Conservation (phyloP, 2,329 filamentous ascomycete genomes). For the Septoria linicola region DNA sequence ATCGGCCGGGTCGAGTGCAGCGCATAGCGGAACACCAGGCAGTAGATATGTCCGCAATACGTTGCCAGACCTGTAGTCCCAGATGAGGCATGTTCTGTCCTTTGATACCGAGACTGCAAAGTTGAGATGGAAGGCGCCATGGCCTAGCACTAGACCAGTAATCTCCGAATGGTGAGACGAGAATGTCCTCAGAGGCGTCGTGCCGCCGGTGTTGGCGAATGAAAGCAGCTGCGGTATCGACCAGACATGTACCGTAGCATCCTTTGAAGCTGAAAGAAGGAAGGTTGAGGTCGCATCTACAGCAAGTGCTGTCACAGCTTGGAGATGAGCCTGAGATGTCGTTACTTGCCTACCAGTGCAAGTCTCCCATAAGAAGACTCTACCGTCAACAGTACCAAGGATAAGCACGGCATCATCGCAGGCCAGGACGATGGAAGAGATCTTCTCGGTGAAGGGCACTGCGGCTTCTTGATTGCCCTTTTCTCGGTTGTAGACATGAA, state of each 20-base stretch:
- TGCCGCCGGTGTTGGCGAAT: conserved; percentile 55
- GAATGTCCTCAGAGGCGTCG: conserved; percentile 74
- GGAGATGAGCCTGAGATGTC: conserved; percentile 75
- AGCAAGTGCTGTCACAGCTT: conserved; percentile 73
- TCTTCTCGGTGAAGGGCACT: conserved; percentile 82
- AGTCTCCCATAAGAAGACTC: conserved; percentile 91
- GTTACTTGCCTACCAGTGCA: conserved; percentile 71
- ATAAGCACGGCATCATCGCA: conserved; percentile 67
- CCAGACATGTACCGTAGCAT: conserved; percentile 93
- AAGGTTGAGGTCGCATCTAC: conserved; percentile 69
- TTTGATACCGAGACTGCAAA: conserved; percentile 80
- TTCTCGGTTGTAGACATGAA: conserved; percentile 85
- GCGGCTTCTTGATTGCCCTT: conserved; percentile 85
- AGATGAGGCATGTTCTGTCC: conserved; percentile 86
- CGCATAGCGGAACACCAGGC: conserved; percentile 67
- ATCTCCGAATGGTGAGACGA: conserved; percentile 74
- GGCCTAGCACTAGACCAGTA: conserved; percentile 61
- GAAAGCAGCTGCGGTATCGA: conserved; percentile 72
- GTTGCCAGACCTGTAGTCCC: conserved; percentile 82
- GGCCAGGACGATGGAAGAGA: conserved; percentile 72
- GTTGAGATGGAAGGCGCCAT: conserved; percentile 70
- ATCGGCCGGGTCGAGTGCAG: conserved; percentile 77
- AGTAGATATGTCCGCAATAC: conserved; percentile 80
- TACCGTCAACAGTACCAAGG: conserved; percentile 79
- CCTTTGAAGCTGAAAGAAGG: conserved; percentile 74